phyloP scores from a whole-genome alignment of 148 eudicot genomes.

The Fagopyrum tataricum region DNA sequence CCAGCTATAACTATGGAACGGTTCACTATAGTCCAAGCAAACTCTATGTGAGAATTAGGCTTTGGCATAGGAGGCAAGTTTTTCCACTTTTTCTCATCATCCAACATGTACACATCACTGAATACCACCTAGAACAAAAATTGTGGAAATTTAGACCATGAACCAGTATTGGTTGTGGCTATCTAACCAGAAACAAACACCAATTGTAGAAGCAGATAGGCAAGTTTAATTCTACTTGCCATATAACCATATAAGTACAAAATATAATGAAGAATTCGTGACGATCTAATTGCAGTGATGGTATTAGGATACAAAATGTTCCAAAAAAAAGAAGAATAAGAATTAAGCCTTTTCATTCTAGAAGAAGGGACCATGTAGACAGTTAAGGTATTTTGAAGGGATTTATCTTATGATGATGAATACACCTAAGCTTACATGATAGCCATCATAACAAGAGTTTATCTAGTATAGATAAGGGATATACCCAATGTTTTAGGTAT shows the following conservation, averaged over 20 bases:
- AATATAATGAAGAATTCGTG: neutral
- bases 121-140: slow-evolving; percentile 55
- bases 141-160: neutral
- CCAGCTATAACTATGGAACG: slow-evolving; percentile 73
- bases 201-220: neutral
- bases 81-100: slow-evolving; percentile 96
- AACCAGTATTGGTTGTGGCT: neutral
- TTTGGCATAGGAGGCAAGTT: slow-evolving; percentile 89
- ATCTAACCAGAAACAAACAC: neutral
- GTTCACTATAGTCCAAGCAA: slow-evolving; percentile 83
- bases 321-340: too few relatives aligned
- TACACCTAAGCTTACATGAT: too few relatives aligned
- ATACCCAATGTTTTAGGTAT: too few relatives aligned
- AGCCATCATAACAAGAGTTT: too few relatives aligned
- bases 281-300: too few relatives aligned
- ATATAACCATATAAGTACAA: neutral
- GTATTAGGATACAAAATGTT: too few relatives aligned
- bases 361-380: too few relatives aligned
- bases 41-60: slow-evolving; percentile 97
- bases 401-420: too few relatives aligned
- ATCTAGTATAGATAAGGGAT: too few relatives aligned
- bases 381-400: too few relatives aligned
- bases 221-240: neutral
- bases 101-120: slow-evolving; percentile 86
- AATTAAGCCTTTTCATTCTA: too few relatives aligned